phyloP scores from a whole-genome alignment of 345 rosid genomes.

The Cardamine resedifolia region DNA sequence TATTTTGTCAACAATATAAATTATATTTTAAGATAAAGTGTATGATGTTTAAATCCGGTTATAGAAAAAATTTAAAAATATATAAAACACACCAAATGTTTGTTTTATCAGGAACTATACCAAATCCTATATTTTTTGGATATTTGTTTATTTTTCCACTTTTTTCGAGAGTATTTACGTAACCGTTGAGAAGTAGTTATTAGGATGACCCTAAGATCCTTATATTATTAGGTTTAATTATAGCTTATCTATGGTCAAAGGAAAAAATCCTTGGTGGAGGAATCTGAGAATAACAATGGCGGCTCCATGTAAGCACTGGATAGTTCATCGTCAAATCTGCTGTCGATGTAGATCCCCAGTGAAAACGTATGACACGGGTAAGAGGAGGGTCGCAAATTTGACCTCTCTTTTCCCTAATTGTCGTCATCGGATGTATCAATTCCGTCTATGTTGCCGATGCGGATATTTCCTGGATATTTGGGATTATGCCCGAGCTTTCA shows the following conservation, averaged over 20 bases:
- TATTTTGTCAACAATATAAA: too few relatives aligned
- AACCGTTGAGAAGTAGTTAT: too few relatives aligned
- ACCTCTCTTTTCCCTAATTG: not conserved
- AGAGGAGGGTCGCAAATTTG: not conserved
- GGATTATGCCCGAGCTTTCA: not conserved
- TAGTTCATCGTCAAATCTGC: conserved; percentile 8
- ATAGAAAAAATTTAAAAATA: too few relatives aligned
- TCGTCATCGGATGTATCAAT: conserved; percentile 1
- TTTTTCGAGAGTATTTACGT: too few relatives aligned
- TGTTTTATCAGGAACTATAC: too few relatives aligned
- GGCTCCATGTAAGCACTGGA: conserved; percentile 11
- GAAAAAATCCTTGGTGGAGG: not conserved
- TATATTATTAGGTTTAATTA: too few relatives aligned
- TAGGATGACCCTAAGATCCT: too few relatives aligned
- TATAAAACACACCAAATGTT: too few relatives aligned
- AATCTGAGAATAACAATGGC: not conserved
- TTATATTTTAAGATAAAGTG: too few relatives aligned
- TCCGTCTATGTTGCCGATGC: conserved; percentile 10
- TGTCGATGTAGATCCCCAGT: conserved; percentile 1
- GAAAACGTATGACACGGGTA: not conserved
- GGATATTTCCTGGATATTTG: not conserved
- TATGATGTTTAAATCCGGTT: too few relatives aligned
- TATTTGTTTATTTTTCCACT: too few relatives aligned
- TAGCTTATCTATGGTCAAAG: not conserved
- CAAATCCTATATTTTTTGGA: too few relatives aligned